Base-by-base conservation (phyloP, 495 filamentous ascomycete genomes). In the Extremus antarcticus region DNA sequence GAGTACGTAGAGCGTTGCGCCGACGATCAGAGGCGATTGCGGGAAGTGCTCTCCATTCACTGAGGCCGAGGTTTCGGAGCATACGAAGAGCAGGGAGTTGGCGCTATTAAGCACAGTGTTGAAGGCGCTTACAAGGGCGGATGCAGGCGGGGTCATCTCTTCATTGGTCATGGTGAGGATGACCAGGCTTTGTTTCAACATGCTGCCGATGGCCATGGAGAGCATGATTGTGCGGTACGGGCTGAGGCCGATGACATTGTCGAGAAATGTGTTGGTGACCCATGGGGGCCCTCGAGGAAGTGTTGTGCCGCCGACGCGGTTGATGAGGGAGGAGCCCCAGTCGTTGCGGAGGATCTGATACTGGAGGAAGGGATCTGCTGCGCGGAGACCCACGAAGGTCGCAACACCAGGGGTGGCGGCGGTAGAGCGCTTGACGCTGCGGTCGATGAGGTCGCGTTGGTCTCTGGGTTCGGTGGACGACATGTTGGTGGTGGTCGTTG, bases 311-410 rank as follows among this genome's bases (percentile, higher is more conserved):
- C 69, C 59, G 41, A 72, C 47, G 21, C 22, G 25, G 48, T 59
- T 22, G 32, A 71, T 60, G 35, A 68, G 53, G 63, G 68, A 43
- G 16, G 58, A 54, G 25, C 70, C 73, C 13, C 62, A 40, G 29
- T 65, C 65, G 17, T 66, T 56, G 9, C 59, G 56, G 4, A 79
- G 67, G 38, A 86, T 73, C 25, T 63, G 65, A 62, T 78, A 78
- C 66, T 86, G 82, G 21, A 83, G 68, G 20, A 74, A 67, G 8
- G 76, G 67, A 60, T 86, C 81, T 57, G 76, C 66, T 8, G 71
- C 63, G 49, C 81, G 79, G 1, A 82, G 71, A 50, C 74, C 74
- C 58, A 82, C 56, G 68, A 85, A 85, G 62, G 74, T 65, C 2
- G 73, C 59, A 2, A 68, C 77, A 11, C 79, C 81, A 8, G 70